Evolutionary conservation across 495 filamentous ascomycete genomes (phyloP), one percentile per base, ranked within the genome.

Genomic region (Penicillium steckii): DNA sequence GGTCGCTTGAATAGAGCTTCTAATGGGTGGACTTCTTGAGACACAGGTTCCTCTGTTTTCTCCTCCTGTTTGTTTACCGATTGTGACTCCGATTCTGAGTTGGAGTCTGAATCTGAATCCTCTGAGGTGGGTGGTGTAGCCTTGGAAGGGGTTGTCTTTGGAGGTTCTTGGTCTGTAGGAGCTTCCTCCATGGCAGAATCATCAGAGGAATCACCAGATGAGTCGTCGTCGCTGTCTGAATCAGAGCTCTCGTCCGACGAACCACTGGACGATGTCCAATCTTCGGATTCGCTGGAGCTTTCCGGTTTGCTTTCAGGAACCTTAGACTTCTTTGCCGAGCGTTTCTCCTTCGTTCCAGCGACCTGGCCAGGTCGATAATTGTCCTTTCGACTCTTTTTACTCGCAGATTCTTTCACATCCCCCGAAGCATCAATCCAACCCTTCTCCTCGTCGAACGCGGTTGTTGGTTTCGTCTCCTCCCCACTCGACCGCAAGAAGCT

Each of bases 371-470:
- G 72, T 21, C 53, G 62, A 26, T 67, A 66, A 25, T 72, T 53
- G 10, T 61, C 54, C 42, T 64, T 75, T 8, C 58, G 65, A 32
- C 61, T 59, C 44, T 67, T 71, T 4, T 69, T 63, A 60, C 68
- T 59, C 54, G 59, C 56, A 54, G 45, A 52, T 62, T 75, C 96
- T 86, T 94, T 83, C 18, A 96, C 61, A 46, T 85, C 83, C 2
- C 91, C 94, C 15, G 83, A 72, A 56, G 83, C 81, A 62, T 96
- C 88, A 3, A 95, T 77, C 94, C 94, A 97, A 0, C 94, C 93
- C 56, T 89, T 88, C 13, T 85, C 90, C 24, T 97, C 66, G 35
- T 80, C 76, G 45, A 68, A 79, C 17, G 62, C 59, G 3, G 64
- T 68, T 2, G 74, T 63, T 52, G 59, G 53, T 52, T 67, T 9